Percentiles rank a stretch among this genome's conserved stretches.
These are phyloP conservation scores for Pholiota molesta DNA, from an alignment of 768 basidiomycete genomes.

Conservation along the genomic window DNA sequence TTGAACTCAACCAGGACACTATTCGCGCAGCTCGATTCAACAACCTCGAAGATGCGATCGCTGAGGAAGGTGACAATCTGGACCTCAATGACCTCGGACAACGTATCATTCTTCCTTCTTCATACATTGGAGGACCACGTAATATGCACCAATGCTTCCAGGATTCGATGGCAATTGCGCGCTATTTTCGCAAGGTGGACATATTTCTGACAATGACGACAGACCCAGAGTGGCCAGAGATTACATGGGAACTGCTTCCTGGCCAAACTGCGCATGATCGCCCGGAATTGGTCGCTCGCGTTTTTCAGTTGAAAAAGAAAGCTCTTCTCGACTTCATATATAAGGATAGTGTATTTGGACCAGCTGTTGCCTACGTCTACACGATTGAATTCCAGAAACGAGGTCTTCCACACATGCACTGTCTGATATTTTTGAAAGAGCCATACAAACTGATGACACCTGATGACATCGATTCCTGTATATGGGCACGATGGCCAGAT, in stretches of 20 bases:
- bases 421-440: constrained; percentile 42
- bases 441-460: constrained; percentile 31
- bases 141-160: constrained; percentile 47
- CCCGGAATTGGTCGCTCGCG: constrained; percentile 51
- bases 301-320: constrained; percentile 36
- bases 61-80: constrained; percentile 20
- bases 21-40: constrained; percentile 35
- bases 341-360: not conserved
- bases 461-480: constrained; percentile 40
- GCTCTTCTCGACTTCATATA: not conserved
- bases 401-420: constrained; percentile 5
- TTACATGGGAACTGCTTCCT: constrained; percentile 38
- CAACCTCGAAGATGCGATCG: constrained; percentile 31
- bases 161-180: constrained; percentile 48
- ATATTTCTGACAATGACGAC: constrained; percentile 56
- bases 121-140: constrained; percentile 40
- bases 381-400: not conserved
- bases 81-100: constrained; percentile 34
- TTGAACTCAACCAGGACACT: constrained; percentile 32
- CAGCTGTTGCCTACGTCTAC: not conserved
- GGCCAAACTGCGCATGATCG: constrained; percentile 42
- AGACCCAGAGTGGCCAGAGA: constrained; percentile 49
- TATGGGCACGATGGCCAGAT: constrained; percentile 46
- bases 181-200: constrained; percentile 38
- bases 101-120: constrained; percentile 42